These are phyloP conservation scores for Russula sp. DNA, from an alignment of 768 basidiomycete genomes.

Conservation along the genomic window DNA sequence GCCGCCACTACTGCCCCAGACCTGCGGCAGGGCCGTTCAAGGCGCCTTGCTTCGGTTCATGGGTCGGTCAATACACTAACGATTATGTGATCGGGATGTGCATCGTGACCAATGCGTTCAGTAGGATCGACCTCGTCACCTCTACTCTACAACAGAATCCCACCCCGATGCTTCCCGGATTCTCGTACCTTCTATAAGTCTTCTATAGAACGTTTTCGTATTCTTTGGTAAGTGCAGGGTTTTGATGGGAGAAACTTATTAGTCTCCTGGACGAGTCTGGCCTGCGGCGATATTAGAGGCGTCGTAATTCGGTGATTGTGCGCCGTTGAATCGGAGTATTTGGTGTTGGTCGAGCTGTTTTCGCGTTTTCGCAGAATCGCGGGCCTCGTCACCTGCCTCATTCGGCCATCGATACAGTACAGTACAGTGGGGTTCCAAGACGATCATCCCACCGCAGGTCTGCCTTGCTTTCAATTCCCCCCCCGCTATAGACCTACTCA, in stretches of 20 bases:
- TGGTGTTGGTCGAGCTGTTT: too few species aligned
- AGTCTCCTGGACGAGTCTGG: slow-evolving; percentile 35
- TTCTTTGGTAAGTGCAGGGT: background rate
- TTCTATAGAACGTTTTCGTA: background rate
- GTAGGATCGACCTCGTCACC: background rate
- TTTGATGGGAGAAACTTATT: slow-evolving; percentile 29
- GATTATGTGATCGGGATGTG: background rate
- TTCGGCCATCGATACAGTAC: slow-evolving; percentile 26
- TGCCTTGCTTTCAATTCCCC: background rate
- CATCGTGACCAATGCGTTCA: slow-evolving; percentile 3
- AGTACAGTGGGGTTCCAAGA: background rate
- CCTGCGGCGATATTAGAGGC: slow-evolving; percentile 38
- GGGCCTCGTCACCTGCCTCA: slow-evolving; percentile 13
- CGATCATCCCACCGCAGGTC: background rate
- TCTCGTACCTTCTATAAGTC: background rate
- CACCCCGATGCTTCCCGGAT: background rate
- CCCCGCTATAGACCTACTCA: background rate
- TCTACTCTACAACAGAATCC: background rate
- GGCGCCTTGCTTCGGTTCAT: background rate
- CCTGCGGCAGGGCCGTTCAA: background rate
- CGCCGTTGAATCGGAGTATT: background rate
- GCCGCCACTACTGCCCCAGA: background rate
- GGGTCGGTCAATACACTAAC: background rate
- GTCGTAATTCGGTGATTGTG: slow-evolving; percentile 33
- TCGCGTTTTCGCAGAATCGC: too few species aligned